Evolutionary conservation across 2,329 filamentous ascomycete genomes (phyloP), one percentile per base, ranked within the genome.

Genomic region (Aspergillus sergii): DNA sequence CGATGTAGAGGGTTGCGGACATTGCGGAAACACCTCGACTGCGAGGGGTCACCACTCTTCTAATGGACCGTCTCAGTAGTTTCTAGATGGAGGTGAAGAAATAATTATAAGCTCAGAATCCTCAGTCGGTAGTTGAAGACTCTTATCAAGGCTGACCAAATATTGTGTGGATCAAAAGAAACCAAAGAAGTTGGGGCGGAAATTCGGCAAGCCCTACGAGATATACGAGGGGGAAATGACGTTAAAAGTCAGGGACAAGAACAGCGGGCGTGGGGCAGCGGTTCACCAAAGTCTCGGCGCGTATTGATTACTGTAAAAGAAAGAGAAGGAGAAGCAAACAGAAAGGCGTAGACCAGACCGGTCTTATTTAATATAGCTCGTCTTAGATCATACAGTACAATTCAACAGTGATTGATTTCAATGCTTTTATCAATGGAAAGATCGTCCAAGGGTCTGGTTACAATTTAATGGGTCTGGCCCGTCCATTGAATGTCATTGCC

Each of bases 1-100:
- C 79, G 63, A 84, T 74, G 59, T 79, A 69, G 65, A 84, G 77
- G 51, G 72, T 75, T 66, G 80, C 80, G 60, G 81, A 79, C 81
- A 83, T 83, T 67, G 69, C 71, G 72, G 51, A n/a, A 55, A 8
- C 32, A 55, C 32, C 51, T 39, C 26, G 32, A 55, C 32, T 39
- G 32, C 32, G 16, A 34, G 48, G 34, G 34, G 34, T 28, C 51
- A 39, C 48, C 48, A 26, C 21, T n/a, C 34, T 28, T 39, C 12
- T 34, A 39, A 55, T 39, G 28, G 21, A 26, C 51, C 11, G 51
- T 21, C 36, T 51, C 8, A 21, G 48, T 19, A 5, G 48, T 51
- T 21, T 9, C 16, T 10, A 19, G 16, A 19, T 51, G 14, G 28
- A 21, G 11, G 16, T 19, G 14, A 28, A 19, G 19, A n/a, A 19